Conservation (phyloP, 441 rosid genomes). For the Arabidopsis hybrid region DNA sequence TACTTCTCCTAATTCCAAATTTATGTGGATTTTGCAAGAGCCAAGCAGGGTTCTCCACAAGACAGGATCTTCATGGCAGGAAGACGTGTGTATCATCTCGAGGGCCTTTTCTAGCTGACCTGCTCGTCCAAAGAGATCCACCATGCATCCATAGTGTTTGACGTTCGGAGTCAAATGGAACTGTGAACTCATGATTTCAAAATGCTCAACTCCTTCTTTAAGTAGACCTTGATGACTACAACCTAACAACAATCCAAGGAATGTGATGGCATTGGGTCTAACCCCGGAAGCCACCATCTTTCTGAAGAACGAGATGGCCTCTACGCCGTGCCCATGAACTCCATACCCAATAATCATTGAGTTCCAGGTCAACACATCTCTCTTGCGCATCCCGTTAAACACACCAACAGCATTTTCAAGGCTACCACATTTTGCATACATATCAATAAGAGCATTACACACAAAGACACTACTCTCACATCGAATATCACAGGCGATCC, state of each 20-base stretch:
- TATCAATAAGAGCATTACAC: constrained; percentile 57
- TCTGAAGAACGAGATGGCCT: constrained; percentile 52
- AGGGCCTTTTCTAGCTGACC: constrained; percentile 60
- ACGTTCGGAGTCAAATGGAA: constrained; percentile 50
- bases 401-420: constrained; percentile 49
- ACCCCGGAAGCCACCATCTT: constrained; percentile 53
- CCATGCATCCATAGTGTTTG: constrained; percentile 68
- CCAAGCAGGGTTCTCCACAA: constrained; percentile 65
- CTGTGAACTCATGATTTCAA: constrained; percentile 52
- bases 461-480: constrained; percentile 51
- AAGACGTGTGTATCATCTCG: constrained; percentile 44
- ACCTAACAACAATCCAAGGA: constrained; percentile 62
- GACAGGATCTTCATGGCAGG: constrained; percentile 46
- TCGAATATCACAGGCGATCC: constrained; percentile 35
- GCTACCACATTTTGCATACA: constrained; percentile 49
- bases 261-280: constrained; percentile 55
- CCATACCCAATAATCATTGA: constrained; percentile 58
- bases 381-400: constrained; percentile 49
- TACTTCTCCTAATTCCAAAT: constrained; percentile 47
- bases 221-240: constrained; percentile 68
- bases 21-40: constrained; percentile 57
- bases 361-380: constrained; percentile 60
- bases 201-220: constrained; percentile 52
- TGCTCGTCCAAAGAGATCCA: constrained; percentile 65
- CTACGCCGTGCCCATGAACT: constrained; percentile 55